Conservation (phyloP, 2,329 filamentous ascomycete genomes). For the Camillea tinctor region DNA sequence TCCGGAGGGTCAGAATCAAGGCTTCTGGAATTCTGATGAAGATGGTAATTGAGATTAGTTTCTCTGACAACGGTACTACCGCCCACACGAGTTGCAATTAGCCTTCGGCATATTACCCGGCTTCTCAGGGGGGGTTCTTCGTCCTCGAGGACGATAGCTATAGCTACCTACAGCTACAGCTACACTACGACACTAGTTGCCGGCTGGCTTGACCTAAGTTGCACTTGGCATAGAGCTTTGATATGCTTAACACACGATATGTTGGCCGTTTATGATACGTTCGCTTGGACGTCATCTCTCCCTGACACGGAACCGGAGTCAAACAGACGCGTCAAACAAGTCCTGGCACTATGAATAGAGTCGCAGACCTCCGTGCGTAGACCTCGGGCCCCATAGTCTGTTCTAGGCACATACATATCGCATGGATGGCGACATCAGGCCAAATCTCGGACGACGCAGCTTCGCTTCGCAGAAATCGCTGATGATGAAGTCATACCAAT, state of each 20-base stretch:
- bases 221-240: background rate
- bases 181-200: background rate
- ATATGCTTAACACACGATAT: background rate
- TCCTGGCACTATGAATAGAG: background rate
- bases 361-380: background rate
- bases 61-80: background rate
- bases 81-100: background rate
- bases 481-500: background rate
- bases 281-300: constrained; percentile 7
- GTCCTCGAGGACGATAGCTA: background rate
- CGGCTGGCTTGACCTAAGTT: background rate
- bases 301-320: background rate
- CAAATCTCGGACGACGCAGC: background rate
- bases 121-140: background rate
- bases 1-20: background rate
- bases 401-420: background rate
- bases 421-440: background rate
- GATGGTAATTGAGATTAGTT: background rate
- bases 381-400: background rate
- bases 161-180: background rate
- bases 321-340: background rate
- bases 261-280: background rate
- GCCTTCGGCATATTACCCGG: background rate
- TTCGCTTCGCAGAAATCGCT: background rate
- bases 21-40: background rate